Evolutionary conservation across 805 yeast genomes (phyloP).

Genomic region (Metschnikowia similis): DNA sequence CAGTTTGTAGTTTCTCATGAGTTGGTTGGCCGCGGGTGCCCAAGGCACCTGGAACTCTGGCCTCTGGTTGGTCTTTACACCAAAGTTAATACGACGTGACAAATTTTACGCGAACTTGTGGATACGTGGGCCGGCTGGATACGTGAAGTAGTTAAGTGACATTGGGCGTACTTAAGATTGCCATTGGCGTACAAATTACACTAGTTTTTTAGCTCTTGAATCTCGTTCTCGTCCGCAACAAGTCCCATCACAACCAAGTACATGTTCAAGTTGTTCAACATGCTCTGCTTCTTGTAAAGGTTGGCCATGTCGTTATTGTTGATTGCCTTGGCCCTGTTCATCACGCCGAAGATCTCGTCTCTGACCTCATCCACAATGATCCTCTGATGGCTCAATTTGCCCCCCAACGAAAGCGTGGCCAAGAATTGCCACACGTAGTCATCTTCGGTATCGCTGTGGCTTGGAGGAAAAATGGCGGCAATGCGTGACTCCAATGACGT

Average conservation of each 20-base stretch:
- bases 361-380: conserved; percentile 91
- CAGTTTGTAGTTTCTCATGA: background rate
- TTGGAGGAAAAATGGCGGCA: conserved; percentile 76
- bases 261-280: conserved; percentile 78
- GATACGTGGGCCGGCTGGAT: background rate
- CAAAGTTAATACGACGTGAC: too few relatives aligned
- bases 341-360: conserved; percentile 86
- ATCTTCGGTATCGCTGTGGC: conserved; percentile 45
- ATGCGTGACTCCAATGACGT: conserved; percentile 74
- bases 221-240: conserved; percentile 85
- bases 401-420: conserved; percentile 90
- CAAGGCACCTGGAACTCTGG: too few relatives aligned
- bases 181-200: background rate
- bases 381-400: conserved; percentile 86
- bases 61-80: too few relatives aligned
- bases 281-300: conserved; percentile 48
- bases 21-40: background rate
- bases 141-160: background rate
- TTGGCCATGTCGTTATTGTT: conserved; percentile 45
- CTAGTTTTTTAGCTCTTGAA: conserved; percentile 56
- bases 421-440: conserved; percentile 94
- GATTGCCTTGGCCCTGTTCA: conserved; percentile 67
- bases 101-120: too few relatives aligned
- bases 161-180: background rate
- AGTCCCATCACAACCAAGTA: conserved; percentile 95